Conservation (phyloP, 139 green algal species). For the Axilococcus clingmanii region DNA sequence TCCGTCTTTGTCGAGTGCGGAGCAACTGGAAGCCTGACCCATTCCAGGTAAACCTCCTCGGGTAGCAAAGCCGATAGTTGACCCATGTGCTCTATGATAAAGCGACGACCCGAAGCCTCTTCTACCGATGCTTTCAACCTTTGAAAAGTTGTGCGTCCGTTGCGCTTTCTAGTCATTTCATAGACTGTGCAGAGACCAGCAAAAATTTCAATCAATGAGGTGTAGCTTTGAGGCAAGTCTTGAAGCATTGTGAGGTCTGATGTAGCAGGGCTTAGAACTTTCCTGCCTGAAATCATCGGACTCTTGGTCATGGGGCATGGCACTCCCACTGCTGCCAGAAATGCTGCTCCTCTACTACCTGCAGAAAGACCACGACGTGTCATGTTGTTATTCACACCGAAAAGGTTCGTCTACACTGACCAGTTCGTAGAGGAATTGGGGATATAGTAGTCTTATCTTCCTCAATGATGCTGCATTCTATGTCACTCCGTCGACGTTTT, state of each 20-base stretch:
- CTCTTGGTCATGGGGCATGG: too few relatives aligned
- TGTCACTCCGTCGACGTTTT: too few relatives aligned
- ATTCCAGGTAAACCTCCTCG: too few relatives aligned
- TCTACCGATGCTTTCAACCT: slow-evolving; percentile 21
- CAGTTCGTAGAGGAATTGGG: too few relatives aligned
- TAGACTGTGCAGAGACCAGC: slow-evolving; percentile 15
- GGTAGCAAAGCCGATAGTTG: too few relatives aligned
- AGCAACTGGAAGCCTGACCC: slow-evolving; percentile 13
- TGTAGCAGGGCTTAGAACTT: background rate
- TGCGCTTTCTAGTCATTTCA: slow-evolving; percentile 13
- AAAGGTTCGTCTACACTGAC: too few relatives aligned
- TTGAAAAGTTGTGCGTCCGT: slow-evolving; percentile 13
- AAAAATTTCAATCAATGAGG: slow-evolving; percentile 22
- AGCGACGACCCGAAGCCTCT: slow-evolving; percentile 13
- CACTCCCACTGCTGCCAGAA: background rate
- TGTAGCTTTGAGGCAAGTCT: slow-evolving; percentile 4
- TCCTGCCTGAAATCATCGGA: background rate
- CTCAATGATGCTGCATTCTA: too few relatives aligned
- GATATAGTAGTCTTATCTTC: too few relatives aligned
- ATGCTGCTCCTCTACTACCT: background rate
- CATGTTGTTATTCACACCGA: too few relatives aligned
- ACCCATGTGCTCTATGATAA: too few relatives aligned
- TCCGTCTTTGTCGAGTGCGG: slow-evolving; percentile 14
- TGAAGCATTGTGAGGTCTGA: background rate
- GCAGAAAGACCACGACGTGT: too few relatives aligned